Percentiles rank a stretch among this genome's conserved stretches.
Evolutionary conservation across 2,329 filamentous ascomycete genomes (phyloP).

Genomic region (Colletotrichum simmondsii): DNA sequence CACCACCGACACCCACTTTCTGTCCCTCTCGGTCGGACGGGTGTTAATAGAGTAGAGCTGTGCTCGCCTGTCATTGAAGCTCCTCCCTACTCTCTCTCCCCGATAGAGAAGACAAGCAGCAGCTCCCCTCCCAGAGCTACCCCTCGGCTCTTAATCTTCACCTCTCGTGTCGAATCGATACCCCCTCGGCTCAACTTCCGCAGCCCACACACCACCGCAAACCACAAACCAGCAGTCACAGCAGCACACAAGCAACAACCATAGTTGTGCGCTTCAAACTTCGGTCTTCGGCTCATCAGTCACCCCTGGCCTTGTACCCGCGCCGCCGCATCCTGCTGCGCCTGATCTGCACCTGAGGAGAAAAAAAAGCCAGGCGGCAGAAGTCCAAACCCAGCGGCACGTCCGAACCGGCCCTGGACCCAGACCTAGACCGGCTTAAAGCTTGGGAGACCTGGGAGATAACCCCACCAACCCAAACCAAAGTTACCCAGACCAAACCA

Average conservation of each 20-base stretch:
- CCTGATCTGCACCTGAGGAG: constrained; percentile 24
- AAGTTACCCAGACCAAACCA: constrained; percentile 16
- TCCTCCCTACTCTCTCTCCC: background rate
- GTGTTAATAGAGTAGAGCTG: constrained; percentile 27
- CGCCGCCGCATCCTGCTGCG: constrained; percentile 28
- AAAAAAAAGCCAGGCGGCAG: constrained; percentile 20
- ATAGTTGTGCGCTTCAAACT: constrained; percentile 2
- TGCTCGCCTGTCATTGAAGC: constrained; percentile 28
- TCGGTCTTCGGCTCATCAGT: constrained; percentile 31
- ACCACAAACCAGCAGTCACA: background rate
- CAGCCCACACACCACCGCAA: constrained; percentile 16
- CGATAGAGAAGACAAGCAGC: constrained; percentile 13
- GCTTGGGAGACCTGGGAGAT: constrained; percentile 29
- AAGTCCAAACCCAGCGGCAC: constrained; percentile 28
- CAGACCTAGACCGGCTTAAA: constrained; percentile 8
- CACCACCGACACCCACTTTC: constrained; percentile 26
- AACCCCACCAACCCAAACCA: constrained; percentile 25
- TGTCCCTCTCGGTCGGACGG: constrained; percentile 28
- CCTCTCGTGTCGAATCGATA: constrained; percentile 7
- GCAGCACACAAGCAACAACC: background rate
- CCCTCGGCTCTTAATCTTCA: constrained; percentile 7
- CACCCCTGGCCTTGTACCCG: constrained; percentile 23
- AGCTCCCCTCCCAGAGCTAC: background rate
- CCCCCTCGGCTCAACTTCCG: constrained; percentile 1
- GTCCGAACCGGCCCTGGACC: constrained; percentile 17